phyloP scores from a whole-genome alignment of 2,329 filamentous ascomycete species.

The Calonectria pteridis region DNA sequence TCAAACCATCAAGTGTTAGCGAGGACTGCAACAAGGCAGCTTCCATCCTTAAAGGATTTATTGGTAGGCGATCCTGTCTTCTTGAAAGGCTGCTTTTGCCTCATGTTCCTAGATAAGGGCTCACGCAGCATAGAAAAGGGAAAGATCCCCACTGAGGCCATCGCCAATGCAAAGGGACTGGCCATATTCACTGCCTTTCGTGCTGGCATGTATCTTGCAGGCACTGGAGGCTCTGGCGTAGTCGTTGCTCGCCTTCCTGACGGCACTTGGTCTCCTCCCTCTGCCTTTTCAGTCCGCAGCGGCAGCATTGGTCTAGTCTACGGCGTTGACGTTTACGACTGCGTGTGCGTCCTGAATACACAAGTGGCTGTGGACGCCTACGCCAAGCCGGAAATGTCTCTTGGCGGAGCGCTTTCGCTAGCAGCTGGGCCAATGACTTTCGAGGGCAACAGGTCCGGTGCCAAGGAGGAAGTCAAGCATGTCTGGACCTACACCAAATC shows the following conservation, averaged over 20 bases:
- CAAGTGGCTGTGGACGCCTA: constrained; percentile 76
- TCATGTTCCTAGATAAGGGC: too few relatives aligned
- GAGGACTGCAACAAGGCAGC: constrained; percentile 30
- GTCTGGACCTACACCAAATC: constrained; percentile 64
- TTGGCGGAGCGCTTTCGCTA: constrained; percentile 76
- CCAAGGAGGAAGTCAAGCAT: constrained; percentile 74
- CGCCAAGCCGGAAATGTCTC: constrained; percentile 72
- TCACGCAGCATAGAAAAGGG: constrained; percentile 22
- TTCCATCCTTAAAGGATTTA: constrained; percentile 25
- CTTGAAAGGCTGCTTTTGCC: not conserved
- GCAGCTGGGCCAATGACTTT: constrained; percentile 63
- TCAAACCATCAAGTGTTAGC: constrained; percentile 21
- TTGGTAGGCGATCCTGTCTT: constrained; percentile 9
- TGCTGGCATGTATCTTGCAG: constrained; percentile 67
- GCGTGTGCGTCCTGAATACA: constrained; percentile 79
- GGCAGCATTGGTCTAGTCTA: constrained; percentile 77
- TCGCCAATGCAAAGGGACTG: constrained; percentile 66
- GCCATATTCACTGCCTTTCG: constrained; percentile 73
- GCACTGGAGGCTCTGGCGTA: constrained; percentile 68
- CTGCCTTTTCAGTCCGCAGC: constrained; percentile 78
- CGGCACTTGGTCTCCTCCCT: constrained; percentile 76
- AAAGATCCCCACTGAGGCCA: constrained; percentile 56
- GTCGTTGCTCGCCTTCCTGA: constrained; percentile 65
- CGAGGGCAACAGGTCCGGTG: constrained; percentile 68
- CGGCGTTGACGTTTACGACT: constrained; percentile 82